These are phyloP conservation scores for Sporothrix mexicana DNA, from an alignment of 2,329 filamentous ascomycete species.

Conservation along the genomic window DNA sequence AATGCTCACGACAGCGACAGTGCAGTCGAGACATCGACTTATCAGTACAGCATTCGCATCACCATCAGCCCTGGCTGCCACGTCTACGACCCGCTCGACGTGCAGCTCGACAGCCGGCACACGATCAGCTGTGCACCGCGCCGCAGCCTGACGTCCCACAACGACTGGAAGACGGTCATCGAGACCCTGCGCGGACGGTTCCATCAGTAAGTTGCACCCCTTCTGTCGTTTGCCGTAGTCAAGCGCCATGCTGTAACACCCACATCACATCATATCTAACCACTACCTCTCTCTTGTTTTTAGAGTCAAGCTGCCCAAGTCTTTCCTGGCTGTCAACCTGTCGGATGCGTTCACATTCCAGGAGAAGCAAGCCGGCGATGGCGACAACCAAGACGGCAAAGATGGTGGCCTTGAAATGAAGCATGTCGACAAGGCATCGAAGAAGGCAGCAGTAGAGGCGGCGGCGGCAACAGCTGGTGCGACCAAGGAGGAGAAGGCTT, in stretches of 20 bases:
- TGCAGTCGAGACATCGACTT: slow-evolving; percentile 59
- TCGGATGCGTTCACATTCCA: slow-evolving; percentile 68
- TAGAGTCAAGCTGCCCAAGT: slow-evolving; percentile 70
- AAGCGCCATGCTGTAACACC: not conserved
- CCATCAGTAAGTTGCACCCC: slow-evolving; percentile 70
- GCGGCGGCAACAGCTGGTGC: not conserved
- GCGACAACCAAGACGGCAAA: slow-evolving; percentile 43
- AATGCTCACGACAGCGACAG: slow-evolving; percentile 47
- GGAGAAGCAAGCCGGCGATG: slow-evolving; percentile 57
- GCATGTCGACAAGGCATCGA: slow-evolving; percentile 5
- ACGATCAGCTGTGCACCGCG: slow-evolving; percentile 94
- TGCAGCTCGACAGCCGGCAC: slow-evolving; percentile 94
- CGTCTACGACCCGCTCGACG: slow-evolving; percentile 93
- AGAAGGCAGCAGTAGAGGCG: not conserved
- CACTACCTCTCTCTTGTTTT: slow-evolving; percentile 32
- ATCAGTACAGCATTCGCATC: slow-evolving; percentile 95
- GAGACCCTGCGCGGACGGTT: slow-evolving; percentile 95
- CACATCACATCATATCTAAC: slow-evolving; percentile 14
- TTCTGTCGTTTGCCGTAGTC: not conserved
- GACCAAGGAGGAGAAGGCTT: not conserved
- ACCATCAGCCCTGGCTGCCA: slow-evolving; percentile 95
- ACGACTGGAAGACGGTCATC: slow-evolving; percentile 96
- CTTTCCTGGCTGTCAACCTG: slow-evolving; percentile 68
- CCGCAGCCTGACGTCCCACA: slow-evolving; percentile 85
- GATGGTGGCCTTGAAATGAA: slow-evolving; percentile 33